Evolutionary conservation across 805 yeast species (phyloP).

Genomic region (Ascoidea rubescens): DNA sequence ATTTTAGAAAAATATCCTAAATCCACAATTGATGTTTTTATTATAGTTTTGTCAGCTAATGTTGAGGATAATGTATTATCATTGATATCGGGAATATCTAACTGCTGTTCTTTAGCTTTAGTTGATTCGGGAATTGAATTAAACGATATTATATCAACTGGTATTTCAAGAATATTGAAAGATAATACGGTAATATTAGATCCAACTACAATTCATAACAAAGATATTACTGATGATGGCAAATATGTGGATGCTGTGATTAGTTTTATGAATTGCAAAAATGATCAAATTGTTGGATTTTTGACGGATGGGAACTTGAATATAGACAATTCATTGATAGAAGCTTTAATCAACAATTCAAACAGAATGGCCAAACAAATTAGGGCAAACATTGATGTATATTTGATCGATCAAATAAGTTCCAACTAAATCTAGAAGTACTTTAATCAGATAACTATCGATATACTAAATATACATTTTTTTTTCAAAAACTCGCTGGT

Average conservation of each 20-base stretch:
- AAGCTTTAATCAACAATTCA: not conserved
- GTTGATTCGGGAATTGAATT: conserved; percentile 78
- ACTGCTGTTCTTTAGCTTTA: conserved; percentile 57
- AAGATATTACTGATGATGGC: not conserved
- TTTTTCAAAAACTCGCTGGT: too few species aligned
- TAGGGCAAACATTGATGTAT: not conserved
- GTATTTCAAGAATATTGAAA: conserved; percentile 16
- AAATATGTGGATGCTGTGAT: not conserved
- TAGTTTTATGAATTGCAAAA: not conserved
- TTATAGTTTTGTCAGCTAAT: conserved; percentile 41
- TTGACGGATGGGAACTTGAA: not conserved
- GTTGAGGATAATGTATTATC: conserved; percentile 21
- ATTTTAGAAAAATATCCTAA: conserved; percentile 72
- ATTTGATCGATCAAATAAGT: not conserved
- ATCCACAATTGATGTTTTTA: conserved; percentile 69
- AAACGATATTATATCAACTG: conserved; percentile 61
- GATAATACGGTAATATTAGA: not conserved
- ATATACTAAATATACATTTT: too few species aligned
- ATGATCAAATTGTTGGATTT: not conserved
- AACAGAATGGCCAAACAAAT: not conserved
- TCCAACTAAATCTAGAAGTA: too few species aligned
- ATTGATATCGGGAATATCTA: conserved; percentile 38
- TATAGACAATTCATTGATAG: not conserved
- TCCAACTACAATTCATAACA: not conserved
- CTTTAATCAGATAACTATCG: too few species aligned